phyloP scores from a whole-genome alignment of 495 filamentous ascomycete genomes.

The Daldinia childiae region DNA sequence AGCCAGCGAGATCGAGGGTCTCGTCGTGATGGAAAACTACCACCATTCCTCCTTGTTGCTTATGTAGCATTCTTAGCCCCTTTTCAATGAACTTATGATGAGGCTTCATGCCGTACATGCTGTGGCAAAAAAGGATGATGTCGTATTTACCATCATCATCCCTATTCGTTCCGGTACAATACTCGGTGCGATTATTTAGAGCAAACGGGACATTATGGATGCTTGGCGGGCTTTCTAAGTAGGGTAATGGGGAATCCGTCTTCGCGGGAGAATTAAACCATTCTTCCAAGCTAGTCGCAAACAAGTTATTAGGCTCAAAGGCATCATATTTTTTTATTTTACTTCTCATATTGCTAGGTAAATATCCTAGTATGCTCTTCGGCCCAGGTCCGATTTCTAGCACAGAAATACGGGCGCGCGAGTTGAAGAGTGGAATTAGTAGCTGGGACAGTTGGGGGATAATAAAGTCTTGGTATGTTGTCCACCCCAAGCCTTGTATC shows the following conservation, averaged over 20 bases:
- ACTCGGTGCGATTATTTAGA: slow-evolving; percentile 44
- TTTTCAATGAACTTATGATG: slow-evolving; percentile 58
- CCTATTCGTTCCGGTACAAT: slow-evolving; percentile 41
- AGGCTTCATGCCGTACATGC: slow-evolving; percentile 69
- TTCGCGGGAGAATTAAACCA: slow-evolving; percentile 51
- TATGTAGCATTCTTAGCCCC: slow-evolving; percentile 62
- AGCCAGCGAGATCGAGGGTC: slow-evolving; percentile 55
- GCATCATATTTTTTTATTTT: slow-evolving; percentile 64
- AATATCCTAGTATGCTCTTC: slow-evolving; percentile 63
- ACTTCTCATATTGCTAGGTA: slow-evolving; percentile 56
- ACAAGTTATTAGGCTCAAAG: slow-evolving; percentile 65
- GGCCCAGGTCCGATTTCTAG: slow-evolving; percentile 71
- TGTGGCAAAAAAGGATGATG: slow-evolving; percentile 70
- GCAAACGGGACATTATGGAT: slow-evolving; percentile 60
- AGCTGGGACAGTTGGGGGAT: slow-evolving; percentile 64
- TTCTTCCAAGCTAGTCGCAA: slow-evolving; percentile 59
- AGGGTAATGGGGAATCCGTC: slow-evolving; percentile 58
- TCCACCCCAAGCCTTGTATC: slow-evolving; percentile 53
- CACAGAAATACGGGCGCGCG: slow-evolving; percentile 59
- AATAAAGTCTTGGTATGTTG: slow-evolving; percentile 65
- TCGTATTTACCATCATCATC: slow-evolving; percentile 59
- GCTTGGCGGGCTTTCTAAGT: slow-evolving; percentile 54
- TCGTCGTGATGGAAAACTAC: slow-evolving; percentile 65
- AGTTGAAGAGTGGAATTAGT: slow-evolving; percentile 59
- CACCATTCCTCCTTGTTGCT: slow-evolving; percentile 59